Evolutionary conservation across 257 asterid genomes (phyloP), one percentile per base, ranked within the genome.

Genomic region (Salvia splendens): DNA sequence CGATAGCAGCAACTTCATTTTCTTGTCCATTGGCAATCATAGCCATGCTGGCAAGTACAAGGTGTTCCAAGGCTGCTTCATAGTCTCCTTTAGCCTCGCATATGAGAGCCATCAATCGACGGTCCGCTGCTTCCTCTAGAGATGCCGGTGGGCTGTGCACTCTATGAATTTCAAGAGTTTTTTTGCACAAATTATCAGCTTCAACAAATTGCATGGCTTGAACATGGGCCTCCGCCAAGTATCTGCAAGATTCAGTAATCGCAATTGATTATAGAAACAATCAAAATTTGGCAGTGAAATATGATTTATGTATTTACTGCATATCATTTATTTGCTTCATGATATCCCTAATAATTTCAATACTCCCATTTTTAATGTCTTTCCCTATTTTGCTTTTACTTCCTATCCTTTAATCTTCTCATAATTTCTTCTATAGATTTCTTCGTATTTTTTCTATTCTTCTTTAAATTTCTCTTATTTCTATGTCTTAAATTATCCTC

Each of bases 71-170:
- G 65, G 99, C 95, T 16, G 93, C 80, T 78, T 94, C 99, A 8
- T 85, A 88, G 69, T 87, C 97, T 52, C 95, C 96, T 78, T 91
- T 91, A 48, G 99, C 97, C 75, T 94, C 99, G 38, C 89, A 91
- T 73, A 94, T 88, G 64, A 94, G 96, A 65, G 99, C 97, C 97
- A 94, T 91, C 75, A 94, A 76, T 55, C 99, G 84, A 45, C 97
- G 95, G 73, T 94, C 99, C 51, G 97, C 96, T 67, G 96, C 99
- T 83, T 94, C 99, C 80, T 94, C 99, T 6, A 94, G 97, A 74
- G 97, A 91, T 14, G 99, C 99, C 3, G 99, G 99, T 33, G 97
- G 96, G 69, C 97, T 91, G 75, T 94, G 97, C 61, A 88, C 92
- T 5, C 96, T 84, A 81, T 94, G 99, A 73, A 94, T 94, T 83